A percentile compares a stretch with the other conserved stretches of the same genome.
These are phyloP conservation scores for Candida boleticola DNA, from an alignment of 805 yeast species.

Conservation along the genomic window DNA sequence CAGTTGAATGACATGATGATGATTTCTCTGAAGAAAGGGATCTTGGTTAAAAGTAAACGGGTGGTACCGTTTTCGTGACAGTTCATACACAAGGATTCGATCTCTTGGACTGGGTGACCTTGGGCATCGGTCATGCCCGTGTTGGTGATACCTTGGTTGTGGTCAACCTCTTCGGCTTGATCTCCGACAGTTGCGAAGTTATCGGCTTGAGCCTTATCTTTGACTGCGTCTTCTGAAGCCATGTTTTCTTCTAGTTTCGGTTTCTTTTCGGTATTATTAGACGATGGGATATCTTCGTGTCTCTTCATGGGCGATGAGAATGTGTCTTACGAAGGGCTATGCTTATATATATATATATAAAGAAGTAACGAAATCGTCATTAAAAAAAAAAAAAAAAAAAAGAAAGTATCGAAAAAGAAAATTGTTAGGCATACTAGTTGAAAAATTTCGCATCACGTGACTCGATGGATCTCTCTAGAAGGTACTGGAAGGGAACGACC, in stretches of 20 bases:
- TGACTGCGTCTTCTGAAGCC: background rate
- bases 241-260: slow-evolving; percentile 1
- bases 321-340: too few species aligned
- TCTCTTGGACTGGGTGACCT: slow-evolving; percentile 94
- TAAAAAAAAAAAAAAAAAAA: too few species aligned
- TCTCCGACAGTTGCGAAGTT: slow-evolving; percentile 37
- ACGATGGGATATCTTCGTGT: background rate
- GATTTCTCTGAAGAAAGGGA: slow-evolving; percentile 89
- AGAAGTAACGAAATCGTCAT: too few species aligned
- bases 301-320: slow-evolving; percentile 5
- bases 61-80: slow-evolving; percentile 87
- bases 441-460: too few species aligned
- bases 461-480: too few species aligned
- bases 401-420: too few species aligned
- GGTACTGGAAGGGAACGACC: too few species aligned
- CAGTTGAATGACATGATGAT: slow-evolving; percentile 94
- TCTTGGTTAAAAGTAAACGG: slow-evolving; percentile 76
- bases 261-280: slow-evolving; percentile 1
- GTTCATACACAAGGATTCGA: slow-evolving; percentile 94
- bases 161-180: slow-evolving; percentile 33
- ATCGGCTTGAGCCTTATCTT: slow-evolving; percentile 4
- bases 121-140: slow-evolving; percentile 82
- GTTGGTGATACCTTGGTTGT: slow-evolving; percentile 46
- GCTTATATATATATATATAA: too few species aligned
- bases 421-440: too few species aligned